These are phyloP conservation scores for Sugiyamaella castrensis DNA, from an alignment of 1,139 yeast genomes.

Conservation along the genomic window DNA sequence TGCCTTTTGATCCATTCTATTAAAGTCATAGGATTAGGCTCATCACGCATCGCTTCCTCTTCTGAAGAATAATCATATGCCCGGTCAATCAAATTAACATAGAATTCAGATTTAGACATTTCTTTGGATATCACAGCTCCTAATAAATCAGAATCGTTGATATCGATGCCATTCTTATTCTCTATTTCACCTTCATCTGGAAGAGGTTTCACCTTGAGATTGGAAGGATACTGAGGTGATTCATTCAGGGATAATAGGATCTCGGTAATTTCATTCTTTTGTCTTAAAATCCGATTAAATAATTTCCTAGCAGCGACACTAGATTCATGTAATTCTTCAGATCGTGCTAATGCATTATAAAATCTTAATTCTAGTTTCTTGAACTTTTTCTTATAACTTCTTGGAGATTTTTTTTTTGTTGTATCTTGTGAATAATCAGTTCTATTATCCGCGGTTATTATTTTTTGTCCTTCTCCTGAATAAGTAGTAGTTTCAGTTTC, in stretches of 20 bases:
- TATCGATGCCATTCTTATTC: neutral
- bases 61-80: slow-evolving; percentile 24
- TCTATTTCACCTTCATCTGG: slow-evolving; percentile 8
- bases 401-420: neutral
- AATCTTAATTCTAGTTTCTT: slow-evolving; percentile 28
- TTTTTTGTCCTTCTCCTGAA: too few species aligned
- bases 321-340: slow-evolving; percentile 27
- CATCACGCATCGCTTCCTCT: slow-evolving; percentile 24
- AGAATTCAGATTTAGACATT: slow-evolving; percentile 19
- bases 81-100: slow-evolving; percentile 12
- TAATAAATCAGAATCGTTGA: neutral
- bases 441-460: too few species aligned
- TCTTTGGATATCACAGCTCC: slow-evolving; percentile 20
- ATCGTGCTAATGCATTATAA: slow-evolving; percentile 24
- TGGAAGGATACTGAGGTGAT: slow-evolving; percentile 12
- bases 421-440: too few species aligned
- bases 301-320: slow-evolving; percentile 22
- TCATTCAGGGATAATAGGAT: slow-evolving; percentile 25
- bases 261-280: slow-evolving; percentile 28
- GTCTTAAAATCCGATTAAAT: slow-evolving; percentile 28
- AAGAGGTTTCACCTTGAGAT: neutral
- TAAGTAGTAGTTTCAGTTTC: neutral
- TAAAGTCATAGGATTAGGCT: slow-evolving; percentile 30
- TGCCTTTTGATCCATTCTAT: slow-evolving; percentile 32
- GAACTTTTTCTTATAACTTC: slow-evolving; percentile 25